Evolutionary conservation across 179 eudicot species (phyloP), one percentile per base, ranked within the genome.

Genomic region (Spinacia oleracea): DNA sequence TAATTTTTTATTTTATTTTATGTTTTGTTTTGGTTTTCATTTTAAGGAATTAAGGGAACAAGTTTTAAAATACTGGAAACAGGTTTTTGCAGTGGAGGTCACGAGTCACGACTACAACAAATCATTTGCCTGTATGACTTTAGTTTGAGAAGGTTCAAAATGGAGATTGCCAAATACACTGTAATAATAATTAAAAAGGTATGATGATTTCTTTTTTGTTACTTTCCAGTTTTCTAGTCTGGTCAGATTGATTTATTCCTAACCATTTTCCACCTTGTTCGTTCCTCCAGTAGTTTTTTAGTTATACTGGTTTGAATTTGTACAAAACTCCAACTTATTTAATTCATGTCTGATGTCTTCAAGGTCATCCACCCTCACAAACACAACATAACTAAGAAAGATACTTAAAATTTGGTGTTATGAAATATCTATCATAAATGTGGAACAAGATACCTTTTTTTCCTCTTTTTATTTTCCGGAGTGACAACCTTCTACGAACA

Each of bases 401-500:
- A 66, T 31, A 10, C 20, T 29, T 35, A 40, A 38, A 20, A 40
- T 20, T 50, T 38, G 71, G 46, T 31, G 11, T 67, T 50, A 35
- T 23, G 31, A 60, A 40, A 38, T n/a, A 67, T 35, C 48, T 67
- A 38, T 67, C 71, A 21, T 20, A 67, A 25, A 67, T 38, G 16
- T 67, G 31, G 71, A 67, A 67, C 48, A 21, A 40, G 71, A 40
- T 67, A 40, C 29, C n/a, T n/a, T 2, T 2, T 40, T 2, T 12
- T 4, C 63, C 31, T 10, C 25, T 55, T 53, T 27, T 25, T 7
- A 53, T 68, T 53, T 70, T 20, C 31, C 58, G 18, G 11, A 67
- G 29, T 55, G 40, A 51, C 51, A 56, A 55, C 59, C 68, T 38
- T 77, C 43, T 67, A 69, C 70, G 56, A 69, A 62, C 71, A 72